Base-by-base conservation (phyloP, 2,329 filamentous ascomycete genomes). In the Setomelanomma holmii region DNA sequence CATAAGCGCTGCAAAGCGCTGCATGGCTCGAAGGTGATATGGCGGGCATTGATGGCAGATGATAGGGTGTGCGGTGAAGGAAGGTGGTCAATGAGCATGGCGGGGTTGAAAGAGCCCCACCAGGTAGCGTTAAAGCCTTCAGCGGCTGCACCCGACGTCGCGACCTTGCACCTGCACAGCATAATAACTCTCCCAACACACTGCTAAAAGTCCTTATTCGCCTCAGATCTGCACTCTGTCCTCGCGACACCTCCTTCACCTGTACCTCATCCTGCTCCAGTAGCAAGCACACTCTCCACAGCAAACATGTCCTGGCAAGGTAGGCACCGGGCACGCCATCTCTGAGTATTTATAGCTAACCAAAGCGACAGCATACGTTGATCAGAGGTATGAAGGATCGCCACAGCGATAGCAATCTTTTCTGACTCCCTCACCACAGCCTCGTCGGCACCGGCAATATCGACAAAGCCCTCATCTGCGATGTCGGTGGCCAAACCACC, bases 381-480 rank as follows among this genome's bases (percentile, higher is more conserved):
- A 76, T 63, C 65, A 68, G 56, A 76, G 74, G 74, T 76, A 70
- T 51, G 48, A 24, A 24, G 14, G 43, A 21, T 23, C 30, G 45
- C 19, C 21, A 16, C 17, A 27, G 19, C 22, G 2, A 44, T 40
- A 19, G 17, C 20, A 22, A 7, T 27, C 35, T 27, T 49, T 11
- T 56, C 62, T 69, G 57, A 69, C 35, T n/a, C 34, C 24, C 39
- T 23, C 36, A 45, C 52, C 42, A 30, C 48, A 77, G 75, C 72
- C 74, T 76, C 62, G 68, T 76, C 53, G 75, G 74, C 73, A 72
- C 71, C 53, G 73, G 73, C 65, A 74, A 75, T 64, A 68, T 77
- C 64, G 75, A 77, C 70, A 81, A 80, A 68, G 78, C 80, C 58
- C 75, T 80, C 60, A 81, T 82, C 66, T 79, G 80, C 61, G 79